Evolutionary conservation across 192 early-diverging fungal species (phyloP).

Genomic region (Paraglomus occultum): DNA sequence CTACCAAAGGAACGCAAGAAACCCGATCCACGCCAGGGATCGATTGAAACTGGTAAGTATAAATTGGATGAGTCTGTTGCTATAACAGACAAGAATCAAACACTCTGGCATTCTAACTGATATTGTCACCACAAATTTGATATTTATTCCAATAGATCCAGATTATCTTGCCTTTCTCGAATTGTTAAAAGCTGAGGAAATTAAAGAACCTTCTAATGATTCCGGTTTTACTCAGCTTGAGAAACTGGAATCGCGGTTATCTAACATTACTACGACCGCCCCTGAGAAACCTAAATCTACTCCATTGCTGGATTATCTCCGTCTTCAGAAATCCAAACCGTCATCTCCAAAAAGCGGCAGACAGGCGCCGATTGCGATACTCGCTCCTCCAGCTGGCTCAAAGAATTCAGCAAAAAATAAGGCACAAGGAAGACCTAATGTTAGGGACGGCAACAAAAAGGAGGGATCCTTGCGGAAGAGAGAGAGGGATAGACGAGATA

Average conservation of each 20-base stretch:
- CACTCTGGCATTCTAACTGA: not conserved
- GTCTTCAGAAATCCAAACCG: constrained; percentile 66
- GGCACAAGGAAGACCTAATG: not conserved
- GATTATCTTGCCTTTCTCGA: constrained; percentile 76
- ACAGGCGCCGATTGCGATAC: not conserved
- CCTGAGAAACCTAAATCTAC: constrained; percentile 66
- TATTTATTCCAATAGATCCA: constrained; percentile 49
- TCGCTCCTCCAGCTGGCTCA: not conserved
- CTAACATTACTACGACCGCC: constrained; percentile 31
- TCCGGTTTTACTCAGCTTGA: constrained; percentile 52
- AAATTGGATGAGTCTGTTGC: not conserved
- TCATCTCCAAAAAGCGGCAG: constrained; percentile 31
- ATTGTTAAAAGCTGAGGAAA: constrained; percentile 55
- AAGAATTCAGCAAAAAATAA: constrained; percentile 27
- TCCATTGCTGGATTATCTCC: constrained; percentile 69
- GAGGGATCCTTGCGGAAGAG: not conserved
- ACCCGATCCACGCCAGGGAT: constrained; percentile 67
- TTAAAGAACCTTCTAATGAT: constrained; percentile 42
- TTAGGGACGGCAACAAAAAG: not conserved
- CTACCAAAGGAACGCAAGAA: constrained; percentile 64
- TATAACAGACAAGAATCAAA: not conserved
- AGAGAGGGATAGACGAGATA: constrained; percentile 19
- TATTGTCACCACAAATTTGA: not conserved
- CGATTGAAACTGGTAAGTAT: constrained; percentile 66
- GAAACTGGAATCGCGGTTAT: constrained; percentile 41